Base-by-base conservation (phyloP, 495 filamentous ascomycete genomes). In the Aspergillus haitiensis region DNA sequence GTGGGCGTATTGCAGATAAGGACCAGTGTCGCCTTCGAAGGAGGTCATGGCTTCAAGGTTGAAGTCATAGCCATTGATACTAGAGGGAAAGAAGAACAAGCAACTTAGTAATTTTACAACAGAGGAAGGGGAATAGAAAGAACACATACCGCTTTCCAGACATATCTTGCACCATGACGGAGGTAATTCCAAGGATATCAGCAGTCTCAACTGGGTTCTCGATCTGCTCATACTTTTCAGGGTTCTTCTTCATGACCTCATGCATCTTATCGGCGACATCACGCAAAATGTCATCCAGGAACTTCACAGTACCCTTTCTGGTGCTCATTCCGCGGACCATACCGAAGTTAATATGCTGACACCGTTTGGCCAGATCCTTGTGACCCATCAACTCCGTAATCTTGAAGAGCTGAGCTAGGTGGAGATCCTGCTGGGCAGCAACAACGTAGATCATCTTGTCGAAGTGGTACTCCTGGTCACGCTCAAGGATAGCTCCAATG, bases 381-480 rank as follows among this genome's bases (percentile, higher is more conserved):
- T 76, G 70, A 36, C 86, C 87, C 83, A 89, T 88, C 34, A 86
- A 72, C 66, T 89, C 84, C 21, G 84, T 74, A 50, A 88, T 82
- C 72, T 88, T 87, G 81, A 90, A 89, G 31, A 91, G 75, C 70
- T 88, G 85, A 21, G 81, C 82, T 31, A 91, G 72, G 70, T 92
- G 88, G n/a, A 87, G 73, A 68, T 88, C 85, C 71, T 91, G 87
- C 67, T 90, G 85, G 3, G 78, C 75, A 7, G 84, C 83, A 57
- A 91, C 83, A 18, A 91, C 86, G 69, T 90, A 92, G 52, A 92
- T 83, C 86, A 91, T 87, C 75, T 85, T 85, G 69, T 91, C 88
- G 64, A 89, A 89, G 54, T 83, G 65, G 71, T 84, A 88, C 40
- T 80, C 79, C 51, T 87, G 77, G 55, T 80, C 76, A 57, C 88